Evolutionary conservation across 306 rosid species (phyloP).

Genomic region (Astragalus membranaceus): DNA sequence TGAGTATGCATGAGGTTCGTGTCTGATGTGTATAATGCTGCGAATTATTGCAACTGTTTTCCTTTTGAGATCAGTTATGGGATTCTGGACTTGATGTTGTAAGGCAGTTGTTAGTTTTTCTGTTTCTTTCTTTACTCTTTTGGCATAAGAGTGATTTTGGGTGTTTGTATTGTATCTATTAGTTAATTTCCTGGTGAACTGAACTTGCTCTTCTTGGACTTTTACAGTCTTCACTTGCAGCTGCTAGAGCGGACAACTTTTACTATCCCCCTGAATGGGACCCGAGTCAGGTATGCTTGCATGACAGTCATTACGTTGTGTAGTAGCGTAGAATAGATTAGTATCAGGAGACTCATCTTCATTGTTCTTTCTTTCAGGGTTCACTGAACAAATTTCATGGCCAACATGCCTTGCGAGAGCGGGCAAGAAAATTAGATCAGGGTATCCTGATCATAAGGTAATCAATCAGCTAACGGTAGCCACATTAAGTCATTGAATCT

Average conservation of each 20-base stretch:
- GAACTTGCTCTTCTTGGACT: constrained; percentile 24
- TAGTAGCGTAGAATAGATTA: not conserved
- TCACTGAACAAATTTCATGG: constrained; percentile 83
- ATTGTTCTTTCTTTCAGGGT: constrained; percentile 41
- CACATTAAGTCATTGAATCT: not conserved
- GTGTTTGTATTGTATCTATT: not conserved
- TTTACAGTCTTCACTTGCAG: constrained; percentile 84
- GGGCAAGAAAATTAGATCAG: constrained; percentile 79
- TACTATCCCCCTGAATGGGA: constrained; percentile 96
- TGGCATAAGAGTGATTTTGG: not conserved
- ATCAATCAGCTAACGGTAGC: not conserved
- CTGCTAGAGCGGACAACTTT: constrained; percentile 88
- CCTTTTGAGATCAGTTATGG: not conserved
- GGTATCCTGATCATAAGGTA: constrained; percentile 87
- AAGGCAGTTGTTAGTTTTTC: not conserved
- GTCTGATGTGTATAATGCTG: not conserved
- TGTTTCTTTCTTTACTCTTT: not conserved
- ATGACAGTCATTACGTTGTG: not conserved
- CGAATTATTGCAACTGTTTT: not conserved
- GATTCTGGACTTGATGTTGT: not conserved
- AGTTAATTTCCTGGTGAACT: constrained; percentile 11
- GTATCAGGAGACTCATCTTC: not conserved
- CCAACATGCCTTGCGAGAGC: constrained; percentile 86
- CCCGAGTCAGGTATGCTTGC: constrained; percentile 57
- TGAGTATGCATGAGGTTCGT: not conserved